Evolutionary conservation across 352 stramenopile species (phyloP), one percentile per base, ranked within the genome.

Genomic region (Phytophthora boehmeriae): DNA sequence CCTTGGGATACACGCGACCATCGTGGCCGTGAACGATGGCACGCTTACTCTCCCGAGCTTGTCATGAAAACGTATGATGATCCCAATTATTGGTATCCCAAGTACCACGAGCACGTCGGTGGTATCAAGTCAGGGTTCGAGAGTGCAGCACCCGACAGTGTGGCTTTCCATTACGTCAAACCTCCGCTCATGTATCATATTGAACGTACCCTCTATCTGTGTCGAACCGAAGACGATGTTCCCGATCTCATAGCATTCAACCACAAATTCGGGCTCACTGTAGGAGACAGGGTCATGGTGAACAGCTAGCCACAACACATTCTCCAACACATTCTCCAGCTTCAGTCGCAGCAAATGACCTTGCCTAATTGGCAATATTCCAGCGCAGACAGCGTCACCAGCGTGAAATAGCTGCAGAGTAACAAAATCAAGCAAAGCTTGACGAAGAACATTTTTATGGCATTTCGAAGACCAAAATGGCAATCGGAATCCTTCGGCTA

Each of bases 151-250:
- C 70, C 82, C 0, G 84, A 93, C 53, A 6, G 25, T 48, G 8
- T 42, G 11, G 35, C n/a, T 11, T 9, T 19, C 51, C 82, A 92
- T 66, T 93, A 93, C 54, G 55, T 90, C 13, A 75, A 57, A 25
- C 80, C 80, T 1, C 47, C 52, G 9, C 53, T 89, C 45, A 92
- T 93, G 84, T 83, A 88, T 60, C 78, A 93, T 47, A 54, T 91
- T 3, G 84, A 93, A 57, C 80, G 80, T 22, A 67, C 67, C 36
- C 62, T 93, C 0, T 92, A 90, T 59, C 58, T 80, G 1, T 92
- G 82, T 55, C 84, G 82, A 19, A 57, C 68, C 9, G 59, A 50
- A 16, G 38, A 22, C 14, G 38, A 44, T 22, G 22, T 44, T 8
- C 38, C 38, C 19, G 14, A 44, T 8, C 14, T 44, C 6, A 8